Evolutionary conservation across 2,329 filamentous ascomycete genomes (phyloP).

Genomic region (Drechmeria coniospora): DNA sequence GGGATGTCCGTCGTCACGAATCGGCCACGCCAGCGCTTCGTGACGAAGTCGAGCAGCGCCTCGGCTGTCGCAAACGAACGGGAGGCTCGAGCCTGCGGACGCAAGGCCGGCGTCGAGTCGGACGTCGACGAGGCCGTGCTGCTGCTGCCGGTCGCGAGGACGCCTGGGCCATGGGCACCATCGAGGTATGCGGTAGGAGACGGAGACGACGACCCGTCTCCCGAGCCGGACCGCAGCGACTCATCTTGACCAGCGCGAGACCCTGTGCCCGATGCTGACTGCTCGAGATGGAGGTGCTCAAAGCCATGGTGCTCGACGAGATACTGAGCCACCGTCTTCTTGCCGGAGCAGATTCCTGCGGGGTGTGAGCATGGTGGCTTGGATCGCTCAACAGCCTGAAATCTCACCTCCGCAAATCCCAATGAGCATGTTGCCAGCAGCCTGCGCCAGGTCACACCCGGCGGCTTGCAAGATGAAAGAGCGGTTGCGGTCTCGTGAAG

Average conservation of each 20-base stretch:
- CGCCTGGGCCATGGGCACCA: conserved; percentile 11
- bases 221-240: conserved; percentile 2
- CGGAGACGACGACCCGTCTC: conserved; percentile 4
- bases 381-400: background rate
- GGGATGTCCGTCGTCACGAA: conserved; percentile 81
- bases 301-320: conserved; percentile 76
- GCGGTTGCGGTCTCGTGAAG: no score
- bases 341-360: conserved; percentile 81
- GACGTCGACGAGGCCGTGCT: conserved; percentile 11
- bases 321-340: conserved; percentile 78
- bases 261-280: background rate
- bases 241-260: no score
- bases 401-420: conserved; percentile 56
- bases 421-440: conserved; percentile 45
- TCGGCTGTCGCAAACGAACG: conserved; percentile 45
- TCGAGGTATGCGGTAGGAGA: conserved; percentile 8
- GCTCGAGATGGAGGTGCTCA: conserved; percentile 47
- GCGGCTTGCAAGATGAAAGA: no score
- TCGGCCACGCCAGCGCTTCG: conserved; percentile 62
- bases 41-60: conserved; percentile 70
- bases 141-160: conserved; percentile 13
- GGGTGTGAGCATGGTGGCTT: background rate
- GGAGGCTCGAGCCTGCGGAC: conserved; percentile 5
- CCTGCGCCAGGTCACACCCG: no score
- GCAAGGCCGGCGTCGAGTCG: conserved; percentile 12